Evolutionary conservation across 768 basidiomycete genomes (phyloP).

Genomic region (Termitomyces sp.): DNA sequence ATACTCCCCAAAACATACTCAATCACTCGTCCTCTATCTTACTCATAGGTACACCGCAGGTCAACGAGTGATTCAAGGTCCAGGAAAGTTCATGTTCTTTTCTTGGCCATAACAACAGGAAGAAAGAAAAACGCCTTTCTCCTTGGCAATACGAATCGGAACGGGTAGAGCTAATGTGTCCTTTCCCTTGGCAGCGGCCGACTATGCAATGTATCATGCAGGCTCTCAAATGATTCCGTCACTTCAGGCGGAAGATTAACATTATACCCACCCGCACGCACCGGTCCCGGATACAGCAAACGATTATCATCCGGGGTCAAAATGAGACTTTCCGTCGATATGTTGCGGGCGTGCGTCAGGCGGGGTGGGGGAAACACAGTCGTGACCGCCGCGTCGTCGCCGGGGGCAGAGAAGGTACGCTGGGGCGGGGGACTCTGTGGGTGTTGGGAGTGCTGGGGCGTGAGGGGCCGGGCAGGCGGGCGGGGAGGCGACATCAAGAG

Average conservation of each 20-base stretch:
- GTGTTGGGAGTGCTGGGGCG: not conserved
- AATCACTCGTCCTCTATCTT: not conserved
- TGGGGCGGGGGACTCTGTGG: not conserved
- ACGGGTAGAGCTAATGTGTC: not conserved
- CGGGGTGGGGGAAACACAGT: slow-evolving; percentile 7
- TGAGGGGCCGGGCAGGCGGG: slow-evolving; percentile 1
- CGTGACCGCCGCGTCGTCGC: slow-evolving; percentile 7
- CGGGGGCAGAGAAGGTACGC: slow-evolving; percentile 6
- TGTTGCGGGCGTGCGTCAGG: slow-evolving; percentile 8
- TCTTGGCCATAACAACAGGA: not conserved
- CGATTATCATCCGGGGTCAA: slow-evolving; percentile 19
- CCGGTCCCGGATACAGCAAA: slow-evolving; percentile 29
- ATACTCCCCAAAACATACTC: no score
- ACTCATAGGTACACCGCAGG: no score
- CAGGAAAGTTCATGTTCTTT: not conserved
- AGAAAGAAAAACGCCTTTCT: not conserved
- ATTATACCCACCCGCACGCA: slow-evolving; percentile 27
- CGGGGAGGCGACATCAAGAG: slow-evolving; percentile 4
- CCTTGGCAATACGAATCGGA: not conserved
- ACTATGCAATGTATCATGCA: not conserved
- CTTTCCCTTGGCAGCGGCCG: not conserved
- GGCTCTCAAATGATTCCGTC: not conserved
- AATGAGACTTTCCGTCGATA: slow-evolving; percentile 19
- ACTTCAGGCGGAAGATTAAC: not conserved
- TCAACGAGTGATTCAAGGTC: not conserved